These are phyloP conservation scores for Pholiota adiposa DNA, from an alignment of 1,284 basidiomycete species.

Conservation along the genomic window DNA sequence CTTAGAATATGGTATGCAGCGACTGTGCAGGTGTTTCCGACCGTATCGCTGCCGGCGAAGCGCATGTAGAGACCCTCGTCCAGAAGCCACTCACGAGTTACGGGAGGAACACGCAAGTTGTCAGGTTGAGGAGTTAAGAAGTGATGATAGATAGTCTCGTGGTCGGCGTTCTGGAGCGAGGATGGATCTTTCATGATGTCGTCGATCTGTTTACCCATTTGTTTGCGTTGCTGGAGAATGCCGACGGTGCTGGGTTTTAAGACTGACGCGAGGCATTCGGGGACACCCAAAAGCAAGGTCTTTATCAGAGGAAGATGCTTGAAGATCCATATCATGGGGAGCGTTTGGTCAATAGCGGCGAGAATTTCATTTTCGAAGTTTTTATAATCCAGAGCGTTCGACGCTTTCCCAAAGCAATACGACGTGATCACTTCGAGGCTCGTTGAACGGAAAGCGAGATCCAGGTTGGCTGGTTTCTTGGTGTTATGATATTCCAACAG, in stretches of 20 bases:
- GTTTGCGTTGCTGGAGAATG: conserved; percentile 29
- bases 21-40: conserved; percentile 40
- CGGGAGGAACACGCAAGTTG: conserved; percentile 30
- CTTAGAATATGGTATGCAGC: conserved; percentile 36
- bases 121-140: conserved; percentile 36
- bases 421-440: conserved; percentile 40
- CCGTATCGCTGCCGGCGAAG: conserved; percentile 44
- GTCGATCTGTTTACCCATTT: conserved; percentile 36
- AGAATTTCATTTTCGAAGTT: conserved; percentile 37
- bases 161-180: conserved; percentile 27
- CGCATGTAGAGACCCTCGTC: conserved; percentile 41
- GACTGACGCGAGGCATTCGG: conserved; percentile 36
- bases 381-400: conserved; percentile 27
- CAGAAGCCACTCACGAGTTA: conserved; percentile 35
- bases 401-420: conserved; percentile 38
- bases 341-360: conserved; percentile 29
- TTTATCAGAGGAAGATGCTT: conserved; percentile 37
- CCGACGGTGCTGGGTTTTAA: conserved; percentile 27
- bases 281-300: conserved; percentile 30
- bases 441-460: conserved; percentile 35
- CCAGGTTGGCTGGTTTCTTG: conserved; percentile 31
- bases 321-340: conserved; percentile 36
- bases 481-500: conserved; percentile 26
- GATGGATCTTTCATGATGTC: conserved; percentile 34
- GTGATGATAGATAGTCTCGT: conserved; percentile 38